phyloP scores from a whole-genome alignment of 1,139 yeast genomes.

The Kluyveromyces marxianus region DNA sequence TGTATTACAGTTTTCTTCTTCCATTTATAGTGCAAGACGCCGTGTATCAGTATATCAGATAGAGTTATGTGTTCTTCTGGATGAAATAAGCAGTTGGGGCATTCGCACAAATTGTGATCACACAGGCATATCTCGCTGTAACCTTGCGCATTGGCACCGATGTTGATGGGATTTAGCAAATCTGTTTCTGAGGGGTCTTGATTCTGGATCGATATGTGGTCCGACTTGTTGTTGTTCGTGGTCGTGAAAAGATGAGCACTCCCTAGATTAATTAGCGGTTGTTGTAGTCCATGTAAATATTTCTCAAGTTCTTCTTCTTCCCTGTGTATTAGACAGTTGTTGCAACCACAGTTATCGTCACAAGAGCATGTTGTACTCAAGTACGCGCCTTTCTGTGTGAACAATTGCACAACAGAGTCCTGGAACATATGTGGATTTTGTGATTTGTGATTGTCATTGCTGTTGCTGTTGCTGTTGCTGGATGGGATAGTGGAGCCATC shows the following conservation, averaged over 20 bases:
- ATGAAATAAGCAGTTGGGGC: conserved; percentile 21
- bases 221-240: background rate
- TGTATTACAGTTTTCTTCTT: conserved; percentile 24
- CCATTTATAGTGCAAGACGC: conserved; percentile 20
- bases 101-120: conserved; percentile 19
- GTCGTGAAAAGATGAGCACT: conserved; percentile 10
- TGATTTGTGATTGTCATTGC: conserved; percentile 9
- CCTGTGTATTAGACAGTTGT: conserved; percentile 30
- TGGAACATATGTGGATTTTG: conserved; percentile 1
- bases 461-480: background rate
- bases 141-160: background rate
- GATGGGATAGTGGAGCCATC: background rate
- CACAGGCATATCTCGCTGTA: conserved; percentile 7
- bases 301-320: conserved; percentile 27
- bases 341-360: conserved; percentile 26
- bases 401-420: conserved; percentile 21
- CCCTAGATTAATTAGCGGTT: conserved; percentile 23
- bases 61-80: conserved; percentile 24
- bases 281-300: conserved; percentile 26
- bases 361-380: conserved; percentile 30
- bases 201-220: background rate
- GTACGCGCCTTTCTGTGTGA: conserved; percentile 29
- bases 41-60: conserved; percentile 20
- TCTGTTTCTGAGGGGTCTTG: no score
- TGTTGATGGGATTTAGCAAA: no score